phyloP scores from a whole-genome alignment of 192 early-diverging fungal species.

The Coemansia asiatica region DNA sequence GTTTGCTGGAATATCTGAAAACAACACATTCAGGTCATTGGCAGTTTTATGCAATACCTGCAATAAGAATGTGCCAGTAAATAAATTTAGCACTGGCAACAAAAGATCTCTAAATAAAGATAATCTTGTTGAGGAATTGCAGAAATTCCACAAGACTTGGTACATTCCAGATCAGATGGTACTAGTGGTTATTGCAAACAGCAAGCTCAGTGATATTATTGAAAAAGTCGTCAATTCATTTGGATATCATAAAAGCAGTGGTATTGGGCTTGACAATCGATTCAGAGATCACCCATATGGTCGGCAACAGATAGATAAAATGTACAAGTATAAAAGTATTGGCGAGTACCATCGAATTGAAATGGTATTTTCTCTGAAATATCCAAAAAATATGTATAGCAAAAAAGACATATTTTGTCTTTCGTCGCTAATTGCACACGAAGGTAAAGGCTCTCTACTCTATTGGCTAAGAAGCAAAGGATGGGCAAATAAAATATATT shows the following conservation, averaged over 20 bases:
- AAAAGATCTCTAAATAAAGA: slow-evolving; percentile 74
- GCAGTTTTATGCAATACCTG: slow-evolving; percentile 2
- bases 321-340: background rate
- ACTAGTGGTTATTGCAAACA: background rate
- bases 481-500: background rate
- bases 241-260: too few relatives aligned
- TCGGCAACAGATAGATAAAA: background rate
- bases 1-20: slow-evolving; percentile 79
- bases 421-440: background rate
- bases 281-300: background rate
- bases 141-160: slow-evolving; percentile 77
- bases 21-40: slow-evolving; percentile 59
- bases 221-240: background rate
- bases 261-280: background rate
- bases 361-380: background rate
- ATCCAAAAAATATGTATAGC: background rate
- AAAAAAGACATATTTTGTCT: background rate
- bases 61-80: slow-evolving; percentile 72
- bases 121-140: slow-evolving; percentile 71
- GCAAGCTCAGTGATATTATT: too few relatives aligned
- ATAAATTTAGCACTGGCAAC: slow-evolving; percentile 82
- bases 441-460: background rate
- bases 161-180: slow-evolving; percentile 49
- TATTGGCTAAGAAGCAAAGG: background rate
- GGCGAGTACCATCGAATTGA: background rate